Evolutionary conservation across 176 grass and related monocot genomes (phyloP).

Genomic region (Dactylis glomerata): DNA sequence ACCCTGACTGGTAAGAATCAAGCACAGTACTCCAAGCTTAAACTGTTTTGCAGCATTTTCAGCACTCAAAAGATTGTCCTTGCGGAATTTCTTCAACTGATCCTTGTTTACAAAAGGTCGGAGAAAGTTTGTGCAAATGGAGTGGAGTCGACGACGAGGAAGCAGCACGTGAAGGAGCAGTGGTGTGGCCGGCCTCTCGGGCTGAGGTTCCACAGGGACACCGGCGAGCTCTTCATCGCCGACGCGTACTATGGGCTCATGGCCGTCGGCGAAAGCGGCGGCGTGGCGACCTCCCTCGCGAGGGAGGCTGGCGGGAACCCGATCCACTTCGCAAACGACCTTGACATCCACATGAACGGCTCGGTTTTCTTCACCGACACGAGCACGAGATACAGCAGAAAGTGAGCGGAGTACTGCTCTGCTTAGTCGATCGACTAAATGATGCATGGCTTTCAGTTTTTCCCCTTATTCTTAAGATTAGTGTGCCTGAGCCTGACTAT

Average conservation of each 20-base stretch:
- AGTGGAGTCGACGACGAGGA: constrained; percentile 49
- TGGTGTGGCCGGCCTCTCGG: constrained; percentile 84
- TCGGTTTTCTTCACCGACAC: constrained; percentile 94
- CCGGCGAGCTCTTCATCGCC: constrained; percentile 78
- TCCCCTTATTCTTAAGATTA: not conserved
- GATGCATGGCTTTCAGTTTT: not conserved
- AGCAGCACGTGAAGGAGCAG: constrained; percentile 70
- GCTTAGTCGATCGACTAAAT: no score
- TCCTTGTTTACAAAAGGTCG: constrained; percentile 43
- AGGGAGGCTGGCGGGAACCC: constrained; percentile 46
- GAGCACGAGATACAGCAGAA: constrained; percentile 79
- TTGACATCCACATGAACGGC: constrained; percentile 78
- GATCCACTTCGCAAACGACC: constrained; percentile 85
- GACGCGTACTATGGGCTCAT: constrained; percentile 86
- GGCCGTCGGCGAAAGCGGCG: constrained; percentile 49
- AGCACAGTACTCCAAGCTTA: not conserved
- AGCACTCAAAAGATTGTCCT: no score
- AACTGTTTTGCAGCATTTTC: no score
- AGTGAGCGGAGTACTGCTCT: constrained; percentile 24
- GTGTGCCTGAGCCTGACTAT: not conserved
- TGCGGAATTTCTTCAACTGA: not conserved
- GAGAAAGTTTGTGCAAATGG: constrained; percentile 61
- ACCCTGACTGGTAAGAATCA: constrained; percentile 51
- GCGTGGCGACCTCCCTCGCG: constrained; percentile 55
- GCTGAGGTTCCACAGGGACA: constrained; percentile 56